These are phyloP conservation scores for Xylariaceae sp. DNA, from an alignment of 2,329 filamentous ascomycete genomes.

Conservation along the genomic window DNA sequence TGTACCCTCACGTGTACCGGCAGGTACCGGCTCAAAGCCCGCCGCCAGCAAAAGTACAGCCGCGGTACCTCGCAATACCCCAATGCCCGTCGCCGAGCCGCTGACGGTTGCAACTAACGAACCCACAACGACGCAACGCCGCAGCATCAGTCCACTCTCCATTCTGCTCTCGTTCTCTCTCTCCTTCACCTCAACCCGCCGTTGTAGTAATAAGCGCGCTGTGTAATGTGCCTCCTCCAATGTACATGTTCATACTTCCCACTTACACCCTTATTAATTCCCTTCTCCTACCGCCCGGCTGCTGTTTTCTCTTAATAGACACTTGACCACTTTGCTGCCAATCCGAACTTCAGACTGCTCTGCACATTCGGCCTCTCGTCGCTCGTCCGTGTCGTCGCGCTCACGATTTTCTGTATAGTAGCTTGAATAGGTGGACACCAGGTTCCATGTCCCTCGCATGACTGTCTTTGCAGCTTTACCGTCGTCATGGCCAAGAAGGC, in stretches of 20 bases:
- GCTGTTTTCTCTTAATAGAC: constrained; percentile 3
- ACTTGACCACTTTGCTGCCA: background rate
- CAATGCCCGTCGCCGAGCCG: background rate
- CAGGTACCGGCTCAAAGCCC: background rate
- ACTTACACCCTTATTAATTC: background rate
- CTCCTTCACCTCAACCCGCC: background rate
- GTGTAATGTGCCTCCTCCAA: background rate
- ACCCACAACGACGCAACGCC: background rate
- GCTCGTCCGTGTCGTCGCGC: constrained; percentile 1
- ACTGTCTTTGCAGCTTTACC: constrained; percentile 14
- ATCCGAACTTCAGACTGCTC: background rate
- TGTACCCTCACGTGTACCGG: background rate
- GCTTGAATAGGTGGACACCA: constrained; percentile 1
- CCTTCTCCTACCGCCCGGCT: background rate
- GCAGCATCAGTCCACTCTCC: background rate
- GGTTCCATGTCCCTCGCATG: constrained; percentile 16
- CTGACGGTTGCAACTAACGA: background rate
- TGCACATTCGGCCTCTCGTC: background rate
- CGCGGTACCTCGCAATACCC: background rate
- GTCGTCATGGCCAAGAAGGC: constrained; percentile 57
- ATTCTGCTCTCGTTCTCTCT: background rate
- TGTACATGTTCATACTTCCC: background rate
- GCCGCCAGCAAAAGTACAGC: background rate
- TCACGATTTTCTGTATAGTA: background rate
- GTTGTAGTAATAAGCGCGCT: background rate